Percentiles rank a stretch among this genome's conserved stretches.
These are phyloP conservation scores for Monosporozyma siamensis DNA, from an alignment of 805 yeast genomes.

Conservation along the genomic window DNA sequence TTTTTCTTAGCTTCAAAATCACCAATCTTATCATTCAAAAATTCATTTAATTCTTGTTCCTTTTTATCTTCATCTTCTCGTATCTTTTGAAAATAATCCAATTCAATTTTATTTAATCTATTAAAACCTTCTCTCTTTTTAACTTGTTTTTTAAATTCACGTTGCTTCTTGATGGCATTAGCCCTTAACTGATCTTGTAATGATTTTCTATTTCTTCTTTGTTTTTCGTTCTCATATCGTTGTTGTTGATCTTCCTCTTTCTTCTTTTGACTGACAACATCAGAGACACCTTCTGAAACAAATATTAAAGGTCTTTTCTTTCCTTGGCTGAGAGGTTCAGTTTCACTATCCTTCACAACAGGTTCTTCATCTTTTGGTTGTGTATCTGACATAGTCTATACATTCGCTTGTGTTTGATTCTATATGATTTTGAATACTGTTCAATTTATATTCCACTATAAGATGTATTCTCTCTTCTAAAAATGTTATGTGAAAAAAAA, in stretches of 20 bases:
- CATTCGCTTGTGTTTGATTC: too few species aligned
- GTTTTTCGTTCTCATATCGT: constrained; percentile 16
- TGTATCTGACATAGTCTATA: too few species aligned
- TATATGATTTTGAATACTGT: too few species aligned
- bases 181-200: constrained; percentile 24
- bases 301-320: constrained; percentile 15
- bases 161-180: constrained; percentile 23
- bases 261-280: constrained; percentile 16
- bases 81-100: constrained; percentile 12
- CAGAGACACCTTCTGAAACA: constrained; percentile 24
- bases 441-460: too few species aligned
- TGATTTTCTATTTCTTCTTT: constrained; percentile 20
- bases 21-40: constrained; percentile 2
- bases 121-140: constrained; percentile 24
- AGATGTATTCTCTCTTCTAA: too few species aligned
- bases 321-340: too few species aligned
- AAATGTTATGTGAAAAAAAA: too few species aligned
- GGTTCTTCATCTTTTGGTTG: too few species aligned
- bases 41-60: constrained; percentile 8
- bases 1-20: constrained; percentile 6
- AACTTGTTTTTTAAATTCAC: constrained; percentile 16
- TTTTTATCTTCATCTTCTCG: constrained; percentile 5
- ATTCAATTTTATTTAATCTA: constrained; percentile 19
- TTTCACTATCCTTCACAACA: too few species aligned
- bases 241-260: constrained; percentile 17